Evolutionary conservation across 2,329 filamentous ascomycete genomes (phyloP).

Genomic region (Fusarium sp.): DNA sequence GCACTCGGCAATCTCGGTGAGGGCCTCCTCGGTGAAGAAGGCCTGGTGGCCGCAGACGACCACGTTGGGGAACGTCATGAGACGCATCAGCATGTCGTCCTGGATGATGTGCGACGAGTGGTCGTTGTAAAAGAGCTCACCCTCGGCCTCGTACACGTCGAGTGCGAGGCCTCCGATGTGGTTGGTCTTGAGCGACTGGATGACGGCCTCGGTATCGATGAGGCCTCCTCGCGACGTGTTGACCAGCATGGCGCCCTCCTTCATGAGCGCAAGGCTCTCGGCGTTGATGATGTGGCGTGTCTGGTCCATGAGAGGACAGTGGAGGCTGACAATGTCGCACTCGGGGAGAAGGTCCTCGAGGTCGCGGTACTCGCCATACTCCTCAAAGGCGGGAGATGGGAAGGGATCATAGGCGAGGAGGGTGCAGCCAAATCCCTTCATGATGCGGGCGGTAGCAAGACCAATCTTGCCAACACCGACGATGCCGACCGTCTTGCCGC

Average conservation of each 20-base stretch:
- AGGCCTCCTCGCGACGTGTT: slow-evolving; percentile 77
- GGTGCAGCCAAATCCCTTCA: slow-evolving; percentile 73
- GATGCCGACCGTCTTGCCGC: slow-evolving; percentile 75
- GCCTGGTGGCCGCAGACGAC: slow-evolving; percentile 76
- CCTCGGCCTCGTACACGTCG: slow-evolving; percentile 77
- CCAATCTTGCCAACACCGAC: slow-evolving; percentile 76
- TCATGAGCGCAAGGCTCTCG: slow-evolving; percentile 65
- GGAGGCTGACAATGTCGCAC: slow-evolving; percentile 72
- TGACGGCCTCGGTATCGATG: slow-evolving; percentile 70
- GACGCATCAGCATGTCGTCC: slow-evolving; percentile 73
- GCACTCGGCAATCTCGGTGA: slow-evolving; percentile 71
- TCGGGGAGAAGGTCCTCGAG: slow-evolving; percentile 66
- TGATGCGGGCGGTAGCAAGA: slow-evolving; percentile 69
- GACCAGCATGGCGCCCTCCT: slow-evolving; percentile 70
- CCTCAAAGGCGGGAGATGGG: slow-evolving; percentile 60
- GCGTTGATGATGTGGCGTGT: slow-evolving; percentile 73
- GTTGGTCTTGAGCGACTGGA: slow-evolving; percentile 70
- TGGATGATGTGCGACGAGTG: slow-evolving; percentile 74
- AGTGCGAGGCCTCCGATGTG: slow-evolving; percentile 72
- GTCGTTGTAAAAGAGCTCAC: slow-evolving; percentile 73
- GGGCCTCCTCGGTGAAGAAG: slow-evolving; percentile 75
- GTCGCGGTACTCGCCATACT: slow-evolving; percentile 63
- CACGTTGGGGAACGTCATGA: slow-evolving; percentile 77
- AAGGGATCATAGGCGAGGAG: slow-evolving; percentile 72
- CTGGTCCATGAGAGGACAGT: slow-evolving; percentile 72